Percentiles rank a stretch among this genome's conserved stretches.
These are phyloP conservation scores for Sporothrix inflata DNA, from an alignment of 2,329 filamentous ascomycete genomes.

Conservation along the genomic window DNA sequence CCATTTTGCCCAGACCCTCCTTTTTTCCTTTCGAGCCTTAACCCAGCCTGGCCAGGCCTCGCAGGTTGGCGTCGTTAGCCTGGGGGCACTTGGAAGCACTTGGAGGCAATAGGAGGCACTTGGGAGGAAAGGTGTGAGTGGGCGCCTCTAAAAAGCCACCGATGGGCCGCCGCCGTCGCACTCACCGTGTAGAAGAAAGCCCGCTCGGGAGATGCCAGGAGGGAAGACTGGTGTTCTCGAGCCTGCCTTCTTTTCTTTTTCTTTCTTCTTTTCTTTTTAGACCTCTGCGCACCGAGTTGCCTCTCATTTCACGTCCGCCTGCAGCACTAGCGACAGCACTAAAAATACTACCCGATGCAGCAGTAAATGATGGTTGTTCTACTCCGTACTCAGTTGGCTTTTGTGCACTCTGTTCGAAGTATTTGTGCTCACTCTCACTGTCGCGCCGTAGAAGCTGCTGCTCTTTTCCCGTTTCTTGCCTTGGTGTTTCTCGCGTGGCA, in stretches of 20 bases:
- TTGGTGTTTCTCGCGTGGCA: conserved; percentile 12
- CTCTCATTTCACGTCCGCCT: not conserved
- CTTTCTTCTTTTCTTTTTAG: not conserved
- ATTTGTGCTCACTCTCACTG: no score
- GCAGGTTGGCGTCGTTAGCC: conserved; percentile 15
- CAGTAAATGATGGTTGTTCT: conserved; percentile 5
- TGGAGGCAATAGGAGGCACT: not conserved
- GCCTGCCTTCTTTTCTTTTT: no score
- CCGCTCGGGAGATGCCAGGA: not conserved
- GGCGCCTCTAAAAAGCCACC: conserved; percentile 2
- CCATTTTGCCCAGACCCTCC: not conserved
- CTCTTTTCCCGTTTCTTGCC: not conserved
- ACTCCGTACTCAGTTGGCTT: not conserved
- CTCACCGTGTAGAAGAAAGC: not conserved
- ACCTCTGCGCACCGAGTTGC: not conserved
- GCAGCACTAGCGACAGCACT: not conserved
- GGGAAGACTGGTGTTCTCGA: not conserved
- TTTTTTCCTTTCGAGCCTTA: not conserved
- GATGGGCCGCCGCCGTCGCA: conserved; percentile 15
- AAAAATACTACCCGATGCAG: conserved; percentile 9
- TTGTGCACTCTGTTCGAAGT: no score
- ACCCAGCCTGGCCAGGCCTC: conserved; percentile 18
- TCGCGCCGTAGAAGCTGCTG: not conserved
- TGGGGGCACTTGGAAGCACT: not conserved
- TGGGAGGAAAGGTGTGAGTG: conserved; percentile 11